These are phyloP conservation scores for Leishmania braziliensis DNA, from an alignment of 208 protist species.

Conservation along the genomic window DNA sequence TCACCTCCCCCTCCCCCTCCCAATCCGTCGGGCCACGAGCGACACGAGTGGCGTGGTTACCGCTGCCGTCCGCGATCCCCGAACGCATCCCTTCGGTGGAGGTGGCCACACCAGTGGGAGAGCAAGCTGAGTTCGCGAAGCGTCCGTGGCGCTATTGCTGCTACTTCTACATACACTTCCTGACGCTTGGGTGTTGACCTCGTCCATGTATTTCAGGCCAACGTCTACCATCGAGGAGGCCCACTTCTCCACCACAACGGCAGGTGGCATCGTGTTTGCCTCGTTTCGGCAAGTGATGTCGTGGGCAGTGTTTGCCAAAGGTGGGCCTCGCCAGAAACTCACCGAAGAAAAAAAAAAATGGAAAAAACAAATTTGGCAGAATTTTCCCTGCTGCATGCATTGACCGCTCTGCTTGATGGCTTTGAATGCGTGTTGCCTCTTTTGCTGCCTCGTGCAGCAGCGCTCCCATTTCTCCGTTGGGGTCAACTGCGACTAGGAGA, in stretches of 20 bases:
- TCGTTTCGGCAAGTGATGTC: not conserved
- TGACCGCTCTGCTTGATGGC: not conserved
- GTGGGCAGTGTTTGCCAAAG: not conserved
- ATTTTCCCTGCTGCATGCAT: not conserved
- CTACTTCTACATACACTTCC: constrained; percentile 34
- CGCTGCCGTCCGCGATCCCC: not conserved
- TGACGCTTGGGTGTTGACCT: constrained; percentile 30
- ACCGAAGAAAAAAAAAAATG: not conserved
- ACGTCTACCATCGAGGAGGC: not conserved
- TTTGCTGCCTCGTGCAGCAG: not conserved
- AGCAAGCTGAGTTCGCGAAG: not conserved
- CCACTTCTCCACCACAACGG: not conserved
- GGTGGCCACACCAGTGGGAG: not conserved
- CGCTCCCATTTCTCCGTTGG: not conserved
- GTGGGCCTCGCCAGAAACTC: not conserved
- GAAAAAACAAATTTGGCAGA: not conserved
- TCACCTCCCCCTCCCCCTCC: not conserved
- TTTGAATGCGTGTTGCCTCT: not conserved
- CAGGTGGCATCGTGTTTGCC: not conserved
- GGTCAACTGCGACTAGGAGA: not conserved
- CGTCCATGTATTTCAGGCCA: constrained; percentile 23
- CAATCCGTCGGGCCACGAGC: not conserved
- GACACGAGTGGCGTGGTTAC: not conserved
- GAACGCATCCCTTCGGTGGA: not conserved
- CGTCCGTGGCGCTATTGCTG: not conserved